phyloP scores from a whole-genome alignment of 129 eudicot genomes.

The Helichrysum umbraculigerum region DNA sequence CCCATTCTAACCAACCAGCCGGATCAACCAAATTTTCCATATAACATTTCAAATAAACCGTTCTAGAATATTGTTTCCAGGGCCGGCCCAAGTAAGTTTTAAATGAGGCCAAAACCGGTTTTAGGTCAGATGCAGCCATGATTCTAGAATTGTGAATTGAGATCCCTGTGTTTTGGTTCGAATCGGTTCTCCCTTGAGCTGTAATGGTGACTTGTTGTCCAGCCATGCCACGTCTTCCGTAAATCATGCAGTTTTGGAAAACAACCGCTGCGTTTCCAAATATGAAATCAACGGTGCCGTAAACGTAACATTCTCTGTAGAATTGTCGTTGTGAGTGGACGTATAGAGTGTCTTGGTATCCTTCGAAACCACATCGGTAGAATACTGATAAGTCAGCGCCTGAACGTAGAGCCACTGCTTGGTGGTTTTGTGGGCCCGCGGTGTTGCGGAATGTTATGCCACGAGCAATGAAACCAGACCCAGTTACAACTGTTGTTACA shows the following conservation, averaged over 20 bases:
- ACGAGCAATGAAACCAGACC: conserved; percentile 64
- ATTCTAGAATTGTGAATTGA: conserved; percentile 56
- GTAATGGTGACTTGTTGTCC: conserved; percentile 49
- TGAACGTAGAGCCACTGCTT: conserved; percentile 67
- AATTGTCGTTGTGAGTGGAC: conserved; percentile 62
- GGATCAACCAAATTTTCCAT: conserved; percentile 58
- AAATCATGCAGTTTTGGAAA: conserved; percentile 66
- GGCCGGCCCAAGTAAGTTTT: conserved; percentile 61
- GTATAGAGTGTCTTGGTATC: conserved; percentile 76
- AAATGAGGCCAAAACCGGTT: conserved; percentile 42
- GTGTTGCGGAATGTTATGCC: conserved; percentile 73
- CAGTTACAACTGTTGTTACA: conserved; percentile 43
- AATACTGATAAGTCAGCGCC: conserved; percentile 58
- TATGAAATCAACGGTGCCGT: conserved; percentile 73
- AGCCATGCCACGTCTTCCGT: conserved; percentile 50
- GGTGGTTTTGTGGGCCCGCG: conserved; percentile 61
- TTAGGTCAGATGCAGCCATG: conserved; percentile 57
- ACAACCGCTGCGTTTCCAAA: conserved; percentile 71
- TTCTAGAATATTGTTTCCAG: conserved; percentile 65
- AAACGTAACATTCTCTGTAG: conserved; percentile 58
- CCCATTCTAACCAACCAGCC: conserved; percentile 71
- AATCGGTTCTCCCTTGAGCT: conserved; percentile 62
- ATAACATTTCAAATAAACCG: conserved; percentile 47
- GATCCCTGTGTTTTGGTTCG: conserved; percentile 61
- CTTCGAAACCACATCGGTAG: conserved; percentile 61